phyloP scores from a whole-genome alignment of 176 grass and related monocot genomes.

The Carex parvula region DNA sequence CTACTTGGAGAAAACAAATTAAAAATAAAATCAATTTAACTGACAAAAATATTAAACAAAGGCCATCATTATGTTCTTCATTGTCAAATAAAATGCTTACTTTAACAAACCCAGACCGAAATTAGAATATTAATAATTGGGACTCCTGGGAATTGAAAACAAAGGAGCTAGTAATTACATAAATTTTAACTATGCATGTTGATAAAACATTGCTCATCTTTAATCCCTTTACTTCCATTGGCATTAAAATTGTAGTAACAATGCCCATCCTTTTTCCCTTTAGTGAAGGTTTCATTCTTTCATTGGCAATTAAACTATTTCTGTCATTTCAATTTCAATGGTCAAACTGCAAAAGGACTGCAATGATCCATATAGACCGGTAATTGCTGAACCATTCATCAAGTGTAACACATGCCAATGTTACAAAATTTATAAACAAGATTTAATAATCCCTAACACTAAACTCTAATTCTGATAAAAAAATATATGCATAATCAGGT shows the following conservation, averaged over 20 bases:
- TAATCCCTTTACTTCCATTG: background rate
- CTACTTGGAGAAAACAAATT: constrained; percentile 42
- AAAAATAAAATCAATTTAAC: constrained; percentile 9
- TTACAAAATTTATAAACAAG: background rate
- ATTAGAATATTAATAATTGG: background rate
- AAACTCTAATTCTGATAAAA: background rate
- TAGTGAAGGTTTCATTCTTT: no score
- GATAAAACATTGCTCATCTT: no score
- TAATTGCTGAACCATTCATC: background rate
- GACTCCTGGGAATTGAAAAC: no score
- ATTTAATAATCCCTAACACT: background rate
- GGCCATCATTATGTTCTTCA: background rate
- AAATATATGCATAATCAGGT: background rate
- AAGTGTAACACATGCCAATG: no score
- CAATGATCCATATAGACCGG: background rate
- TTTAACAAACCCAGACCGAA: background rate
- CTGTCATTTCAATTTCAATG: background rate
- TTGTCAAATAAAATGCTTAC: background rate
- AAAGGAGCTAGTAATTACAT: no score
- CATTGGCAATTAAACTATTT: background rate
- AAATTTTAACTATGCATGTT: no score
- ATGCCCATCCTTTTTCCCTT: no score
- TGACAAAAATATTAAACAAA: background rate
- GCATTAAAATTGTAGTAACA: background rate
- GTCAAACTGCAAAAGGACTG: background rate